Percentiles rank a stretch among this genome's conserved stretches.
Conservation (phyloP, 371 early-diverging fungal species). For the Mucor piriformis region DNA sequence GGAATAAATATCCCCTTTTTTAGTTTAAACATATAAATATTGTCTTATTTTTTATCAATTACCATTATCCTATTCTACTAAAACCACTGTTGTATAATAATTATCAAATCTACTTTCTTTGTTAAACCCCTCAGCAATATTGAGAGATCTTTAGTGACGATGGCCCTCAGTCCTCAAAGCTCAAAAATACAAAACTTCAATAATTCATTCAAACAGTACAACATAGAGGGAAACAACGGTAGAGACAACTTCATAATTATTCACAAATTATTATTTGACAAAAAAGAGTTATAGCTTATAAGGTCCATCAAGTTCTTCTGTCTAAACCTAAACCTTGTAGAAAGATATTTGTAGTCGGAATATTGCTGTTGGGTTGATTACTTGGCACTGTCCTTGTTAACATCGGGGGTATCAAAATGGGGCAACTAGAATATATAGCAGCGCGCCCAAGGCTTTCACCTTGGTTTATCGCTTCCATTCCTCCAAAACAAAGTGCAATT, state of each 20-base stretch:
- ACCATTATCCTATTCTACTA: too few species aligned
- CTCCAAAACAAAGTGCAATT: constrained; percentile 12
- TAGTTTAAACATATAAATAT: not conserved
- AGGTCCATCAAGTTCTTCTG: constrained; percentile 8
- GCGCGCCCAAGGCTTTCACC: constrained; percentile 5
- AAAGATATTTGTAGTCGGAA: constrained; percentile 8
- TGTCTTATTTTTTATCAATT: not conserved
- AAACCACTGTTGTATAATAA: too few species aligned
- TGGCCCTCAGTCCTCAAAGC: constrained; percentile 5
- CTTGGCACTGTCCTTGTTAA: constrained; percentile 3
- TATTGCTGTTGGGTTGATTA: constrained; percentile 8
- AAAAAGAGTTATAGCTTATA: constrained; percentile 8
- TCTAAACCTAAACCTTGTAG: constrained; percentile 12
- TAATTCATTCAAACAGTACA: constrained; percentile 15
- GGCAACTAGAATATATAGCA: constrained; percentile 14
- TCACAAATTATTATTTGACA: constrained; percentile 9
- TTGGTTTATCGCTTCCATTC: constrained; percentile 12
- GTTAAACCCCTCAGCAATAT: not conserved
- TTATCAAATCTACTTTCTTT: too few species aligned
- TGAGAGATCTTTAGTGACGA: constrained; percentile 6
- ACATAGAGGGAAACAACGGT: constrained; percentile 10
- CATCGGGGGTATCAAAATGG: constrained; percentile 3
- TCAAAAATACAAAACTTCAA: constrained; percentile 8
- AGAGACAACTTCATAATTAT: constrained; percentile 12
- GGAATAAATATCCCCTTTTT: not conserved